Conservation (phyloP, 129 eudicot species). For the Silybum marianum region DNA sequence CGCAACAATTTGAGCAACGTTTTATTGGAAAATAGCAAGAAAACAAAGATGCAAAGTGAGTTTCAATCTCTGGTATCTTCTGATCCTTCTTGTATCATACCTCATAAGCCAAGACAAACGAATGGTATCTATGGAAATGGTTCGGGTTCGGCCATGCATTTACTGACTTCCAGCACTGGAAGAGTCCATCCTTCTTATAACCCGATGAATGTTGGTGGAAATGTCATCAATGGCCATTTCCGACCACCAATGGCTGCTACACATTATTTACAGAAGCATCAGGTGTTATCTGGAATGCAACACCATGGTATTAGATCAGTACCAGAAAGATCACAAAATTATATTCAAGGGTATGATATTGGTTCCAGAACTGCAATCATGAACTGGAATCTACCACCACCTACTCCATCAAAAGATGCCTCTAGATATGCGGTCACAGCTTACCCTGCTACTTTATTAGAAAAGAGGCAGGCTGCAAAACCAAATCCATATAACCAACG, state of each 20-base stretch:
- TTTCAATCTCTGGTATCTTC: constrained; percentile 20
- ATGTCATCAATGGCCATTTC: constrained; percentile 1
- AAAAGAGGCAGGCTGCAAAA: constrained; percentile 25
- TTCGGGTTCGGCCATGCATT: constrained; percentile 30
- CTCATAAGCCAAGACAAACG: constrained; percentile 26
- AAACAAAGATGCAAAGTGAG: constrained; percentile 41
- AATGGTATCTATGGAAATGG: constrained; percentile 31
- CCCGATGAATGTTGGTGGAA: constrained; percentile 24
- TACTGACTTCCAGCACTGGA: constrained; percentile 26
- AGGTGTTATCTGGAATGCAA: constrained; percentile 27
- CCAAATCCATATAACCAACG: constrained; percentile 34
- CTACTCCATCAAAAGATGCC: constrained; percentile 17
- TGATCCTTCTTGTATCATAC: constrained; percentile 9
- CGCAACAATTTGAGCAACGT: constrained; percentile 20
- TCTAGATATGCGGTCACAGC: constrained; percentile 23
- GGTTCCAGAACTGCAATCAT: constrained; percentile 18
- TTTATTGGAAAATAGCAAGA: constrained; percentile 49
- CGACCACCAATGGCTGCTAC: constrained; percentile 26
- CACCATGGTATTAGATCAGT: constrained; percentile 14
- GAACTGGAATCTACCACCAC: constrained; percentile 30
- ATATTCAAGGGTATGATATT: constrained; percentile 23
- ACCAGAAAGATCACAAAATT: constrained; percentile 12
- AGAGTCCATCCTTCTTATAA: constrained; percentile 27
- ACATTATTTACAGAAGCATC: constrained; percentile 38
- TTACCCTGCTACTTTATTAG: constrained; percentile 26